Evolutionary conservation across 306 rosid species (phyloP).

Genomic region (Lupinus albus): DNA sequence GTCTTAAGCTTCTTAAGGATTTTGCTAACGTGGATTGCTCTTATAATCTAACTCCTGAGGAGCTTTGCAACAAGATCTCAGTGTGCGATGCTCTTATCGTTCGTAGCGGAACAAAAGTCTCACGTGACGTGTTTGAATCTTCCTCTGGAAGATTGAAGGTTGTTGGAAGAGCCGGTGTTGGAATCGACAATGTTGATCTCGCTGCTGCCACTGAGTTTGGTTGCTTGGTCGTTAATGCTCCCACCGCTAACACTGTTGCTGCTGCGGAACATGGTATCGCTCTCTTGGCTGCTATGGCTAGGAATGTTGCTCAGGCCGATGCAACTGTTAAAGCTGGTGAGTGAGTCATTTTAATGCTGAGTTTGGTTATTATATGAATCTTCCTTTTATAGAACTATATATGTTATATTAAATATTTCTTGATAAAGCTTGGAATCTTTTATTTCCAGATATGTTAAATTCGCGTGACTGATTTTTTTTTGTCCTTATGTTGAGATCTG

Average conservation of each 20-base stretch:
- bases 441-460: conserved; percentile 6
- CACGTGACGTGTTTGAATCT: conserved; percentile 90
- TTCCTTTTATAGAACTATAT: background rate
- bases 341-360: conserved; percentile 26
- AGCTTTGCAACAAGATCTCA: conserved; percentile 97
- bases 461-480: background rate
- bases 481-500: conserved; percentile 32
- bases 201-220: conserved; percentile 99
- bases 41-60: conserved; percentile 81
- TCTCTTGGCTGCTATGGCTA: conserved; percentile 89
- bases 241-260: conserved; percentile 94
- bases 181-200: conserved; percentile 98
- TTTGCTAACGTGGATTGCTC: conserved; percentile 90
- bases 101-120: conserved; percentile 91
- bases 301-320: conserved; percentile 95
- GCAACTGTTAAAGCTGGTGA: conserved; percentile 90
- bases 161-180: conserved; percentile 97
- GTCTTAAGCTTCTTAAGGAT: conserved; percentile 69
- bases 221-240: conserved; percentile 92
- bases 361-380: background rate
- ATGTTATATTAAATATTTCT: background rate
- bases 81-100: conserved; percentile 94
- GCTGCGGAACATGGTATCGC: conserved; percentile 98
- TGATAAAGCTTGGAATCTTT: background rate
- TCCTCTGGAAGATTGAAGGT: conserved; percentile 91